These are phyloP conservation scores for Aspergillus felis DNA, from an alignment of 2,329 filamentous ascomycete genomes.

Conservation along the genomic window DNA sequence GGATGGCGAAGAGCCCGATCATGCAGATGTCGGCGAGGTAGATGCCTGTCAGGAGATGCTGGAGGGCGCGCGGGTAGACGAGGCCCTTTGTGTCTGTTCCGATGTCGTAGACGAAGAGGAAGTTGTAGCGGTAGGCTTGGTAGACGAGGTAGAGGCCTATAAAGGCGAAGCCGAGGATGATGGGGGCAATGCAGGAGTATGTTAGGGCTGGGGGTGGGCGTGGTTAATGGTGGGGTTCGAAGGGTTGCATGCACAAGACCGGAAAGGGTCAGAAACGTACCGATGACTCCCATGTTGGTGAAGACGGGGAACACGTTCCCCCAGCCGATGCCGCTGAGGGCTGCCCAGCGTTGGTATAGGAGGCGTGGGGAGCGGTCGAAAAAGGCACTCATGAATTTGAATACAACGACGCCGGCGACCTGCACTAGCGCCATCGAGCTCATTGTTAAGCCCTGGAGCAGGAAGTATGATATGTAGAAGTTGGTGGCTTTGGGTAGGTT, in stretches of 20 bases:
- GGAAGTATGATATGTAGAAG: slow-evolving; percentile 93
- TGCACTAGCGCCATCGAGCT: slow-evolving; percentile 72
- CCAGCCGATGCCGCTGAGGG: slow-evolving; percentile 73
- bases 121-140: slow-evolving; percentile 82
- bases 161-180: slow-evolving; percentile 77
- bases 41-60: slow-evolving; percentile 77
- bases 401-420: slow-evolving; percentile 66
- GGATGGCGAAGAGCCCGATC: slow-evolving; percentile 77
- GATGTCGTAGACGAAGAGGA: slow-evolving; percentile 79
- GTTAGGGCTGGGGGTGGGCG: slow-evolving; percentile 59
- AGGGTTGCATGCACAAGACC: background rate
- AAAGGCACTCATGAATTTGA: slow-evolving; percentile 67
- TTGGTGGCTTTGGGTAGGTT: slow-evolving; percentile 84
- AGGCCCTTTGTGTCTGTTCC: slow-evolving; percentile 82
- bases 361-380: slow-evolving; percentile 68
- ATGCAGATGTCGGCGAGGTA: slow-evolving; percentile 82
- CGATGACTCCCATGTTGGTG: slow-evolving; percentile 79
- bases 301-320: slow-evolving; percentile 73
- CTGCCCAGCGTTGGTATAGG: slow-evolving; percentile 71
- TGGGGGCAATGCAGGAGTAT: slow-evolving; percentile 81
- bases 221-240: slow-evolving; percentile 5
- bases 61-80: slow-evolving; percentile 78
- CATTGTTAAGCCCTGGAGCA: slow-evolving; percentile 80
- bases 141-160: slow-evolving; percentile 78
- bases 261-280: slow-evolving; percentile 43